These are phyloP conservation scores for Syzygium grande DNA, from an alignment of 345 rosid genomes.

Conservation along the genomic window DNA sequence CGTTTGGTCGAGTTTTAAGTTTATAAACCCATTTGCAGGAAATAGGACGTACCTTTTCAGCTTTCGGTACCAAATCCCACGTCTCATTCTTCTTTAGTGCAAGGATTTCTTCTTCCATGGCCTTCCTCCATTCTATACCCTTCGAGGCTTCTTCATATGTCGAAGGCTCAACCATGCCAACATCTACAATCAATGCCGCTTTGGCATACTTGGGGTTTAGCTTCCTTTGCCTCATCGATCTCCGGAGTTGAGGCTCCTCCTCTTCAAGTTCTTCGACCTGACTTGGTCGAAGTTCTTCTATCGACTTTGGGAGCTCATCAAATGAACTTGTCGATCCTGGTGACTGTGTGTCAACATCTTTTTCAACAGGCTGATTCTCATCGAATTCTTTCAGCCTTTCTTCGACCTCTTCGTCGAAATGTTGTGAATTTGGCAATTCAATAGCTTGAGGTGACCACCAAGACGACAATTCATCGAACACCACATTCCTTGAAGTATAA, in stretches of 20 bases:
- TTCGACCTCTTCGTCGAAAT: too few species aligned
- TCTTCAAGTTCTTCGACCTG: background rate
- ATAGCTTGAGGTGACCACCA: too few species aligned
- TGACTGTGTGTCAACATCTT: background rate
- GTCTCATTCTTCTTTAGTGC: background rate
- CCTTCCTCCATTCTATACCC: background rate
- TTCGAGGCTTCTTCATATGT: background rate
- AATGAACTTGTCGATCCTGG: background rate
- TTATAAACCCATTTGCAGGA: background rate
- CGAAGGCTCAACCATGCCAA: background rate
- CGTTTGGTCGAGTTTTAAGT: background rate
- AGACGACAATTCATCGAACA: too few species aligned
- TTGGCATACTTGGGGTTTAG: background rate
- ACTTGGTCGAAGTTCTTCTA: background rate
- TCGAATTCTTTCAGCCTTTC: too few species aligned
- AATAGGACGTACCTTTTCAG: background rate
- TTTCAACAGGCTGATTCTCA: background rate
- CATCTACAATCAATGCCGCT: background rate
- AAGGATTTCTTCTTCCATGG: background rate
- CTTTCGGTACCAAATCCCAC: background rate
- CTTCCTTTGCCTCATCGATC: background rate
- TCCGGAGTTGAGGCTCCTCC: background rate
- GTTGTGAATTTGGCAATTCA: too few species aligned
- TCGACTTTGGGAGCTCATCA: rapidly evolving
- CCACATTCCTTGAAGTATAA: too few species aligned